Conservation (phyloP, 345 rosid species). For the Cochlearia excelsa region DNA sequence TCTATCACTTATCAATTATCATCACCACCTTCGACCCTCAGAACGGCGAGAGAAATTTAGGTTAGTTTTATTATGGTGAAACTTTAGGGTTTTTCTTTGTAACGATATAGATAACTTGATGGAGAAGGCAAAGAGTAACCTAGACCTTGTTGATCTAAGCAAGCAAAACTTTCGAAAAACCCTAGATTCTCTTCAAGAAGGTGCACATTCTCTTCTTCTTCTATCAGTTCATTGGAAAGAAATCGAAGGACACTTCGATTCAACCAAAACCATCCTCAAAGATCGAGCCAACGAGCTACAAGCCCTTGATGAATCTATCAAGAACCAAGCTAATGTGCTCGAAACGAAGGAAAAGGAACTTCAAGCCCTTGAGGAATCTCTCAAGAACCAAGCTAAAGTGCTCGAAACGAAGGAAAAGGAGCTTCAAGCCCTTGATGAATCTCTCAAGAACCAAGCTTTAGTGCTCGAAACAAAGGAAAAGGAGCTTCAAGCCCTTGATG, state of each 20-base stretch:
- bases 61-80: not conserved
- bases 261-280: conserved; percentile 25
- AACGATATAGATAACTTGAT: conserved; percentile 20
- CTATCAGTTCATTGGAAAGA: conserved; percentile 51
- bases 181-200: conserved; percentile 35
- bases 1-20: too few species aligned
- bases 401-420: conserved; percentile 31
- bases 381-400: conserved; percentile 20
- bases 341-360: too few species aligned
- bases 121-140: conserved; percentile 23
- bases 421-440: conserved; percentile 10
- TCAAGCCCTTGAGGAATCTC: conserved; percentile 15
- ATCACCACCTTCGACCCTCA: too few species aligned
- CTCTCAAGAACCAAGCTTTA: too few species aligned
- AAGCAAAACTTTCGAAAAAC: conserved; percentile 28
- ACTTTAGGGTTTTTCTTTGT: conserved; percentile 3
- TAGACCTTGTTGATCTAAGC: conserved; percentile 23
- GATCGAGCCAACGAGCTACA: conserved; percentile 36
- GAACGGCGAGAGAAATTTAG: not conserved
- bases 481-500: conserved; percentile 6
- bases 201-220: conserved; percentile 42
- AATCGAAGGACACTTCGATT: conserved; percentile 36
- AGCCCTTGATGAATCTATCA: not conserved
- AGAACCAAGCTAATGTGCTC: too few species aligned
- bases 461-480: too few species aligned